Percentiles rank a stretch among this genome's conserved stretches.
Evolutionary conservation across 2,329 filamentous ascomycete species (phyloP).

Genomic region (Colletotrichum tamarilloi): DNA sequence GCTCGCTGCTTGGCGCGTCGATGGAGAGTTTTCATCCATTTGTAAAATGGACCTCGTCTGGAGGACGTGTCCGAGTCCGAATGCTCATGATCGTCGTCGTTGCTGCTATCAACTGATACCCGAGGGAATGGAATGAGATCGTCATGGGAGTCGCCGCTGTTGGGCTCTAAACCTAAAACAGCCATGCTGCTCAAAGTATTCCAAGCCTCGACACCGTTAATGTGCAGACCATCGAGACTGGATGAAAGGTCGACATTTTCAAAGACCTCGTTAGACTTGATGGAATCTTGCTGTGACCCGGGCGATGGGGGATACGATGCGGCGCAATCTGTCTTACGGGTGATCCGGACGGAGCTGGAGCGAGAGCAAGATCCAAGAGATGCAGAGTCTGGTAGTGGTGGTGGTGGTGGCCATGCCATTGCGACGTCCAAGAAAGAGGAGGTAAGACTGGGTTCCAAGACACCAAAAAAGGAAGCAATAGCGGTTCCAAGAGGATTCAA

Average conservation of each 20-base stretch:
- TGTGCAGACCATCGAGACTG: constrained; percentile 37
- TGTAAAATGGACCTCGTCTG: constrained; percentile 66
- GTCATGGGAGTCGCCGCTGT: constrained; percentile 38
- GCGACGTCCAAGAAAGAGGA: constrained; percentile 42
- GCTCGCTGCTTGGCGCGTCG: constrained; percentile 62
- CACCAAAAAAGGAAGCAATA: constrained; percentile 50
- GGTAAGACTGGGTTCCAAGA: constrained; percentile 55
- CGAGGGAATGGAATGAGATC: constrained; percentile 12
- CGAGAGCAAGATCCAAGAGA: constrained; percentile 46
- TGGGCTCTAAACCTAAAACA: constrained; percentile 51
- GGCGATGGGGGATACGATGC: constrained; percentile 44
- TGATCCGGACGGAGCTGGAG: constrained; percentile 51
- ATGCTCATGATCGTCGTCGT: constrained; percentile 31
- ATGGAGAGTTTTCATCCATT: constrained; percentile 79
- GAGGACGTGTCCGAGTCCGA: constrained; percentile 9
- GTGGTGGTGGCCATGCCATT: constrained; percentile 46
- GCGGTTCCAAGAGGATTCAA: constrained; percentile 45
- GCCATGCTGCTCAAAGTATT: constrained; percentile 54
- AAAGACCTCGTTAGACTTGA: constrained; percentile 41
- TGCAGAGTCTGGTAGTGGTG: constrained; percentile 39
- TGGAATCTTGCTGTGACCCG: constrained; percentile 26
- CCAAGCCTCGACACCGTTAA: constrained; percentile 47
- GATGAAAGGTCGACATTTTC: constrained; percentile 47
- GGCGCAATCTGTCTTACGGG: constrained; percentile 52
- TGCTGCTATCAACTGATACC: constrained; percentile 41